A percentile compares a stretch with the other conserved stretches of the same genome.
Evolutionary conservation across 805 yeast genomes (phyloP).

Genomic region (Cyberlindnera suaveolens): DNA sequence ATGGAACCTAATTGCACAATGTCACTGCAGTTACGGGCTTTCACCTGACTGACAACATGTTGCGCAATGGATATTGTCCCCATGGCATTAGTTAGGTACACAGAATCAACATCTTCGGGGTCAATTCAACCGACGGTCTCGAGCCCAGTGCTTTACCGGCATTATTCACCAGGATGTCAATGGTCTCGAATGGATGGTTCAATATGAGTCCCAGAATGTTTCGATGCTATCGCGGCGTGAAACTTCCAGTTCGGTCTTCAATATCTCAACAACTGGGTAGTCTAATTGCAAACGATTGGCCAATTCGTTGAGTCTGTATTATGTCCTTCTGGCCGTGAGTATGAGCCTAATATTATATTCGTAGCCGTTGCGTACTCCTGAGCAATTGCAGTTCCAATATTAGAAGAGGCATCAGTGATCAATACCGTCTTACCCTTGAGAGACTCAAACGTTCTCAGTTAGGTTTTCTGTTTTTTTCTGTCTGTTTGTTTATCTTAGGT

Average conservation of each 20-base stretch:
- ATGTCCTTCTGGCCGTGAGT: slow-evolving; percentile 70
- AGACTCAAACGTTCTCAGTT: background rate
- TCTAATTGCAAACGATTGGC: slow-evolving; percentile 37
- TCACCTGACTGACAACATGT: slow-evolving; percentile 62
- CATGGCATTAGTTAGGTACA: slow-evolving; percentile 82
- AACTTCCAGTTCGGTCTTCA: slow-evolving; percentile 47
- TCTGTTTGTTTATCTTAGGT: too few species aligned
- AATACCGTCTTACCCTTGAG: slow-evolving; percentile 70
- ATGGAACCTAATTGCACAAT: slow-evolving; percentile 69
- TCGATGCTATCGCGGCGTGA: slow-evolving; percentile 43
- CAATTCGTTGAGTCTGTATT: slow-evolving; percentile 48
- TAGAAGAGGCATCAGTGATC: slow-evolving; percentile 92
- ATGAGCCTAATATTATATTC: slow-evolving; percentile 59
- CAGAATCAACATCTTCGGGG: slow-evolving; percentile 54
- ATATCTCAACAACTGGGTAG: slow-evolving; percentile 41
- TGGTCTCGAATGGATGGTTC: slow-evolving; percentile 52
- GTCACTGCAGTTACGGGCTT: slow-evolving; percentile 63
- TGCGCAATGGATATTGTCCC: slow-evolving; percentile 83
- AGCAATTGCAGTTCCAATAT: slow-evolving; percentile 94
- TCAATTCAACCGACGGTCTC: slow-evolving; percentile 69
- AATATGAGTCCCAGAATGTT: slow-evolving; percentile 40
- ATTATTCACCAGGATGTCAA: slow-evolving; percentile 25
- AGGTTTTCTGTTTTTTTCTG: background rate
- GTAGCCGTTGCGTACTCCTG: slow-evolving; percentile 71
- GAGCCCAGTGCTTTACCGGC: slow-evolving; percentile 78